These are phyloP conservation scores for Tricholoma terreum DNA, from an alignment of 768 basidiomycete species.

Conservation along the genomic window DNA sequence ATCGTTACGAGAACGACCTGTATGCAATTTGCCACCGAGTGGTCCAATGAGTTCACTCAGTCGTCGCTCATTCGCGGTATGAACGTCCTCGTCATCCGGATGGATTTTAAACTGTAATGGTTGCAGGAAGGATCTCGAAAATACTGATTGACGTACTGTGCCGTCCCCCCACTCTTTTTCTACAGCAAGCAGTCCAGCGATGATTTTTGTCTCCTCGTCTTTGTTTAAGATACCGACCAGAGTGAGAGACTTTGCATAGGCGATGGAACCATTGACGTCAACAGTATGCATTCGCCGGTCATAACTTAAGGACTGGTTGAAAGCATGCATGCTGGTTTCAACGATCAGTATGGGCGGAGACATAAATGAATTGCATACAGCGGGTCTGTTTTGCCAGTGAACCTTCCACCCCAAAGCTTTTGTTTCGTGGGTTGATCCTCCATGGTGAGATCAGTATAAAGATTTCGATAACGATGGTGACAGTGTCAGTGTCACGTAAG, in stretches of 20 bases:
- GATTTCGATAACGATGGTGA: not conserved
- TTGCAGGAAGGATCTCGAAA: not conserved
- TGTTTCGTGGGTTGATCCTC: conserved; percentile 46
- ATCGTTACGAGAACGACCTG: conserved; percentile 95
- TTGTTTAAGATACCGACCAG: conserved; percentile 77
- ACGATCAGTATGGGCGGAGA: conserved; percentile 5
- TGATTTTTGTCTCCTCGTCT: conserved; percentile 71
- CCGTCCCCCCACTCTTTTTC: conserved; percentile 84
- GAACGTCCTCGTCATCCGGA: conserved; percentile 97
- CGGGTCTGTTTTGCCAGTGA: conserved; percentile 87
- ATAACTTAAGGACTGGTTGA: conserved; percentile 94
- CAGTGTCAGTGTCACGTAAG: no score
- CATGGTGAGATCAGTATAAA: conserved; percentile 21
- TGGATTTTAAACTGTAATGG: conserved; percentile 62
- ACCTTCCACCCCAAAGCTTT: conserved; percentile 87
- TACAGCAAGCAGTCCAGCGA: conserved; percentile 71
- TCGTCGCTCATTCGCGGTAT: conserved; percentile 96
- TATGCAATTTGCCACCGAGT: conserved; percentile 94
- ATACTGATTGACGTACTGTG: conserved; percentile 44
- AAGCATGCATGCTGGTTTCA: conserved; percentile 83
- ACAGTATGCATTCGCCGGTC: conserved; percentile 92
- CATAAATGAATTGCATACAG: conserved; percentile 44
- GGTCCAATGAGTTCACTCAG: conserved; percentile 91
- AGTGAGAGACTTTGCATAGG: conserved; percentile 86
- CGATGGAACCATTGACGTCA: conserved; percentile 92